These are phyloP conservation scores for Chlorencoelia australis DNA, from an alignment of 2,329 filamentous ascomycete genomes.

Conservation along the genomic window DNA sequence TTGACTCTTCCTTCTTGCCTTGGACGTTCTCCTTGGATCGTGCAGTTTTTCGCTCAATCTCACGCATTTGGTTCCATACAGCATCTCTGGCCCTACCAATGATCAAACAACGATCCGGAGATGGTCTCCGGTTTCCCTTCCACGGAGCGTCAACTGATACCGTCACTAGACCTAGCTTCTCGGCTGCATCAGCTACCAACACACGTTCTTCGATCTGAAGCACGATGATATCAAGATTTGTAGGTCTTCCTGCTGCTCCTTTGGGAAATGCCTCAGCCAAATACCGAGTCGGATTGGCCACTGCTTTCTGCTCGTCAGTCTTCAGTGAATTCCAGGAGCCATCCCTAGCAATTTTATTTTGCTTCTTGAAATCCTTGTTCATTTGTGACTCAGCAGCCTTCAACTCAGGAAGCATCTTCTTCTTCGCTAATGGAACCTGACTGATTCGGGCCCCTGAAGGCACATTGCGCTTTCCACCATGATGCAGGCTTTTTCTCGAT, in stretches of 20 bases:
- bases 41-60: constrained; percentile 9
- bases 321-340: constrained; percentile 6
- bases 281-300: constrained; percentile 8
- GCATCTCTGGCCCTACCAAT: constrained; percentile 12
- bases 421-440: constrained; percentile 12
- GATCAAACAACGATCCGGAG: constrained; percentile 12
- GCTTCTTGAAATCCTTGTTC: constrained; percentile 12
- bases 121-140: constrained; percentile 7
- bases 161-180: constrained; percentile 7
- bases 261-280: constrained; percentile 11
- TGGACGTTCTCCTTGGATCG: constrained; percentile 4
- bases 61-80: constrained; percentile 13
- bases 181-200: constrained; percentile 4
- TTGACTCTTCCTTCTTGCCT: constrained; percentile 1
- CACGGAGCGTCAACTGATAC: constrained; percentile 10
- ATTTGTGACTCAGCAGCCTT: constrained; percentile 10
- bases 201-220: constrained; percentile 9
- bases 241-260: constrained; percentile 9
- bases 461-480: constrained; percentile 17
- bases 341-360: constrained; percentile 7
- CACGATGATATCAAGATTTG: constrained; percentile 13
- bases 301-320: constrained; percentile 11
- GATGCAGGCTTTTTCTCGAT: constrained; percentile 10
- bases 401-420: constrained; percentile 11
- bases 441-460: constrained; percentile 12